Evolutionary conservation across 345 rosid species (phyloP), one percentile per base, ranked within the genome.

Genomic region (Clausena lansium): DNA sequence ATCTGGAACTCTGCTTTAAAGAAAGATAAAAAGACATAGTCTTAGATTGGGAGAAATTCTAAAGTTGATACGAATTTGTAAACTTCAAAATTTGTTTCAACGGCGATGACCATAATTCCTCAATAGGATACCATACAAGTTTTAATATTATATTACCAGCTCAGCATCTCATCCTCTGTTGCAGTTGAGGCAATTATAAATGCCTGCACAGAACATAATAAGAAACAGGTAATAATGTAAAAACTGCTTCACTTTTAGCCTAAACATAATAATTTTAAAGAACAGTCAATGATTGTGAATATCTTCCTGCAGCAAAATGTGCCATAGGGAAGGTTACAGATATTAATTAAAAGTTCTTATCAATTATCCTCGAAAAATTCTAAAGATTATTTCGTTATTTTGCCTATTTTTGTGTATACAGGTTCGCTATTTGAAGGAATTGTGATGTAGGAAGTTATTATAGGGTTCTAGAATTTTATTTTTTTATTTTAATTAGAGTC

Each of bases 151-250:
- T n/a, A n/a, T n/a, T n/a, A n/a, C n/a, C n/a, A n/a, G n/a, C n/a
- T n/a, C n/a, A n/a, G n/a, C n/a, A n/a, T 92, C 87, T 96, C 99
- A 75, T 96, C 99, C 82, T 91, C 91, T 0, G 90, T 88, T 41
- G 92, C 97, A 6, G 97, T 96, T 78, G 99, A 94, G 80, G 98
- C 99, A 88, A 92, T 96, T 75, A 96, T 94, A 86, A 96, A 96
- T 75, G 98, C 99, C 99, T 96, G 91, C 76, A 72, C 78, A 76
- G 33, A 78, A 78, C 80, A 71, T 33, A 74, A 77, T 17, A 81
- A 62, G 47, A 81, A 76, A 69, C 68, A 68, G 65, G n/a, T n/a
- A n/a, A 20, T 3, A 38, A 25, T 24, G 2, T 60, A 39, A 27
- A 36, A 2, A 73, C 63, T 33, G 13, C n/a, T 71, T 6, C 7